phyloP scores from a whole-genome alignment of 1,284 basidiomycete species.

The Cutaneotrichosporon cyanovorans region DNA sequence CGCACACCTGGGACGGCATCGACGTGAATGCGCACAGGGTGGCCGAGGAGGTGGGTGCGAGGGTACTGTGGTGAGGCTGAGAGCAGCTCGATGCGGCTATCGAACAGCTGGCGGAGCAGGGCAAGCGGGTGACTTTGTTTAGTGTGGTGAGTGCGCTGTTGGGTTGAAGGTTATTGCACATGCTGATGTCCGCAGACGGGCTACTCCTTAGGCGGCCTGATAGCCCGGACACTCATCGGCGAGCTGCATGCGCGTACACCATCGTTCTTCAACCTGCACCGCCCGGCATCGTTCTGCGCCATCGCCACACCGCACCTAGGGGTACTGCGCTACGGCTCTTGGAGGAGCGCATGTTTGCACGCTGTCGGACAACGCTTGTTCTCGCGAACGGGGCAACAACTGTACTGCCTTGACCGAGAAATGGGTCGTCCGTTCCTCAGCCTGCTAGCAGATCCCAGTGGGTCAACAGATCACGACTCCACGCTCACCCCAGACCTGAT shows the following conservation, averaged over 20 bases:
- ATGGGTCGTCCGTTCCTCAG: slow-evolving; percentile 61
- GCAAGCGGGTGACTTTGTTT: slow-evolving; percentile 27
- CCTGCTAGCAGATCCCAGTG: slow-evolving; percentile 76
- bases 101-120: slow-evolving; percentile 27
- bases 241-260: slow-evolving; percentile 34
- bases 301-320: slow-evolving; percentile 43
- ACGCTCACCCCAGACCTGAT: slow-evolving; percentile 52
- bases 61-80: neutral
- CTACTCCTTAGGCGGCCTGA: slow-evolving; percentile 43
- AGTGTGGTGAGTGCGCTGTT: slow-evolving; percentile 36
- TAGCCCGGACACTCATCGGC: slow-evolving; percentile 41
- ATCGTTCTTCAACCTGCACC: slow-evolving; percentile 33
- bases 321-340: slow-evolving; percentile 28
- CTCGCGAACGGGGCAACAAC: slow-evolving; percentile 73
- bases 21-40: slow-evolving; percentile 41
- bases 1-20: slow-evolving; percentile 44
- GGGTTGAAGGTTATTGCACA: too few relatives aligned
- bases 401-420: slow-evolving; percentile 67
- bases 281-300: slow-evolving; percentile 39
- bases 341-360: slow-evolving; percentile 36
- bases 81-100: slow-evolving; percentile 35
- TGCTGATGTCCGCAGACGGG: slow-evolving; percentile 27
- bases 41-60: slow-evolving; percentile 26
- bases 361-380: slow-evolving; percentile 65
- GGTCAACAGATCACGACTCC: slow-evolving; percentile 21